These are phyloP conservation scores for Arthrobotrys musiformis DNA, from an alignment of 2,329 filamentous ascomycete species.

Conservation along the genomic window DNA sequence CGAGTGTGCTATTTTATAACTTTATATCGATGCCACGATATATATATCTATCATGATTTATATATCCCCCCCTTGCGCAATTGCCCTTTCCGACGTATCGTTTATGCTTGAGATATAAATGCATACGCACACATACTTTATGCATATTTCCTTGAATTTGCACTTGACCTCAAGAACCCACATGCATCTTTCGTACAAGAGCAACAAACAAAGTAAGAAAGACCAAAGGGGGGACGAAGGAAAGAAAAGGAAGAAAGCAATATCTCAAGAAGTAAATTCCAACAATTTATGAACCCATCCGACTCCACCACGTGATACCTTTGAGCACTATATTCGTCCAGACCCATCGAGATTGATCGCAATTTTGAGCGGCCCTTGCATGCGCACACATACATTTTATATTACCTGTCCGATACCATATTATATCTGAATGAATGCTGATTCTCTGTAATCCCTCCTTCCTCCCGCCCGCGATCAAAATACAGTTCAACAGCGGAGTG, in stretches of 20 bases:
- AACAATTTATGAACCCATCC: neutral
- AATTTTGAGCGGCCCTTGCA: neutral
- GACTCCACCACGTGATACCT: conserved; percentile 1
- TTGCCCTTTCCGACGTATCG: neutral
- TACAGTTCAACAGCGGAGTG: conserved; percentile 20
- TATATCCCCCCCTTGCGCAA: neutral
- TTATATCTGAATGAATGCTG: neutral
- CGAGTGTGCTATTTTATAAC: too few species aligned
- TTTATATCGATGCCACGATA: neutral
- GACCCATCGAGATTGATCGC: neutral
- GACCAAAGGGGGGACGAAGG: neutral
- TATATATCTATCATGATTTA: neutral
- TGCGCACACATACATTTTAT: neutral
- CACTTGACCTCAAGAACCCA: neutral
- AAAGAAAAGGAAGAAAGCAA: neutral
- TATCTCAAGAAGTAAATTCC: neutral
- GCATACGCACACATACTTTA: neutral
- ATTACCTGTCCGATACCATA: neutral
- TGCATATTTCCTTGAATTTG: neutral
- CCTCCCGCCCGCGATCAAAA: neutral
- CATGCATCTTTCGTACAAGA: neutral
- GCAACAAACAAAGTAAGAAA: neutral
- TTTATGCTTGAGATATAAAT: too few species aligned
- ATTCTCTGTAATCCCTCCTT: neutral
- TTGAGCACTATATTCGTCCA: neutral